Percentiles rank a stretch among this genome's conserved stretches.
These are phyloP conservation scores for Pelargonium hybrid DNA, from an alignment of 441 rosid species.

Conservation along the genomic window DNA sequence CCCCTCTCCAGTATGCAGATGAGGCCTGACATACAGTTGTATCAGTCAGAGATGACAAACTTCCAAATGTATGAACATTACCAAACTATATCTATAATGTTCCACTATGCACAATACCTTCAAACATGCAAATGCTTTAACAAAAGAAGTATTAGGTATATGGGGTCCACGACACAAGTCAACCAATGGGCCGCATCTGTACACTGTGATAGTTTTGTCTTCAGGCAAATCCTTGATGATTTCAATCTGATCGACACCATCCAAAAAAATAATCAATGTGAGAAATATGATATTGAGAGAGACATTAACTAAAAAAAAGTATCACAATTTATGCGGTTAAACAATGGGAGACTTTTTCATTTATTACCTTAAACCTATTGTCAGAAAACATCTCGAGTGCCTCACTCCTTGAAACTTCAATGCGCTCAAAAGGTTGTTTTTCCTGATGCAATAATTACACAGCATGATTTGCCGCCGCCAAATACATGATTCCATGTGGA, in stretches of 20 bases:
- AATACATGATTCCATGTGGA: not conserved
- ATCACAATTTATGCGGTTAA: not conserved
- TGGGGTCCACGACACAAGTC: slow-evolving; percentile 99
- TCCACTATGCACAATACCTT: slow-evolving; percentile 41
- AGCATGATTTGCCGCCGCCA: not conserved
- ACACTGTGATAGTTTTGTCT: slow-evolving; percentile 87
- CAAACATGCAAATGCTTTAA: slow-evolving; percentile 83
- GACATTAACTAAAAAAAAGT: not conserved
- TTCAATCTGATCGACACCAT: slow-evolving; percentile 50
- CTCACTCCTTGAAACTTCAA: slow-evolving; percentile 84
- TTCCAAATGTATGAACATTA: slow-evolving; percentile 1
- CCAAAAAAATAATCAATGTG: slow-evolving; percentile 17
- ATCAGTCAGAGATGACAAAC: slow-evolving; percentile 9
- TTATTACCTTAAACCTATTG: slow-evolving; percentile 70
- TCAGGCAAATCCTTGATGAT: slow-evolving; percentile 77
- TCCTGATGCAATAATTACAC: slow-evolving; percentile 36
- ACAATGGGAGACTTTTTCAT: not conserved
- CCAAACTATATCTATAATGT: slow-evolving; percentile 11
- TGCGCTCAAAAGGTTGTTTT: slow-evolving; percentile 91
- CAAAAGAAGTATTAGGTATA: slow-evolving; percentile 94
- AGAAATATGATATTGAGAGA: not conserved
- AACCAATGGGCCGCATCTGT: slow-evolving; percentile 91
- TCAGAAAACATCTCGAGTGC: slow-evolving; percentile 87
- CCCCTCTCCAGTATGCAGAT: slow-evolving; percentile 93
- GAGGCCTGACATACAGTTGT: slow-evolving; percentile 59